These are phyloP conservation scores for Tanacetum coccineum DNA, from an alignment of 129 eudicot species.

Conservation along the genomic window DNA sequence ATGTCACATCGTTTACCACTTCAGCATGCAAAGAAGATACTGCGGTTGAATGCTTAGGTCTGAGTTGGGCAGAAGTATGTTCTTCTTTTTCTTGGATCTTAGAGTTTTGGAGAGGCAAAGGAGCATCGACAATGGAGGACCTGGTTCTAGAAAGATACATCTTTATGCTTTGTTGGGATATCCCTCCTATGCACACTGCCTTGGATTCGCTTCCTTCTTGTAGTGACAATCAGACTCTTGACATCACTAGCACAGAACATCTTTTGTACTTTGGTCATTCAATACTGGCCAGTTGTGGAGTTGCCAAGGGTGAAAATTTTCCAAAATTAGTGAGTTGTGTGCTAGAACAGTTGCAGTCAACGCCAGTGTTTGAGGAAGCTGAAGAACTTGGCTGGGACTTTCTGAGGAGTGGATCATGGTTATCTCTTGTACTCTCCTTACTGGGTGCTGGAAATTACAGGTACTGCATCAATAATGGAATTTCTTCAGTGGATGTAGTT, in stretches of 20 bases:
- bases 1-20: conserved; percentile 71
- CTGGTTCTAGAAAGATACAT: conserved; percentile 76
- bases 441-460: conserved; percentile 46
- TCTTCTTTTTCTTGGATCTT: conserved; percentile 57
- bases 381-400: conserved; percentile 72
- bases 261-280: conserved; percentile 57
- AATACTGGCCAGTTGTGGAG: conserved; percentile 37
- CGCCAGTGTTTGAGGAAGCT: conserved; percentile 36
- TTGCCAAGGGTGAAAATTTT: conserved; percentile 25
- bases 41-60: conserved; percentile 43
- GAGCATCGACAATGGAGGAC: conserved; percentile 61
- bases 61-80: conserved; percentile 56
- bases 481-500: conserved; percentile 25
- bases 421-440: conserved; percentile 65
- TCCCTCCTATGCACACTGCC: conserved; percentile 42
- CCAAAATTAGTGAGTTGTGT: conserved; percentile 40
- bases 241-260: conserved; percentile 43
- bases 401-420: conserved; percentile 72
- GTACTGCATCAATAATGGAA: conserved; percentile 33
- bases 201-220: conserved; percentile 33
- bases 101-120: conserved; percentile 76
- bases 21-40: conserved; percentile 47
- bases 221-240: conserved; percentile 38
- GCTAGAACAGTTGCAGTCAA: conserved; percentile 58
- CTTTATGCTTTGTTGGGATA: conserved; percentile 91